phyloP scores from a whole-genome alignment of 768 basidiomycete genomes.

The Leccinum variicolor region DNA sequence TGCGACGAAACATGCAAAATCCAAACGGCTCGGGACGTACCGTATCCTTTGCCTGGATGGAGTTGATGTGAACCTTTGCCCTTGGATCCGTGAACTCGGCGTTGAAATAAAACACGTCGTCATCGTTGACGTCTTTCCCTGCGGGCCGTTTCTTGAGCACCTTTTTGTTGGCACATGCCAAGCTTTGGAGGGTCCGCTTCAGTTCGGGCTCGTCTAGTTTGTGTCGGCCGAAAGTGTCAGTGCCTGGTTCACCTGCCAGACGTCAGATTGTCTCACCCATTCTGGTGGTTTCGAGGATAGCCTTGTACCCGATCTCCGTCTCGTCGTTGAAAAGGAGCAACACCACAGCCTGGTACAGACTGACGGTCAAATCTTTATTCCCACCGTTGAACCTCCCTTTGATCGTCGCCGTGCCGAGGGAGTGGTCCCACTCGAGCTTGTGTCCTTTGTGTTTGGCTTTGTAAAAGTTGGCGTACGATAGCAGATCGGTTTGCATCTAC shows the following conservation, averaged over 20 bases:
- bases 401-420: constrained; percentile 79
- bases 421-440: constrained; percentile 81
- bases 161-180: constrained; percentile 88
- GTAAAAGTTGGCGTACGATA: constrained; percentile 67
- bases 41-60: constrained; percentile 91
- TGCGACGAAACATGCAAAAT: neutral
- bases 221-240: neutral
- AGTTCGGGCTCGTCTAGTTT: constrained; percentile 66
- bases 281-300: constrained; percentile 63
- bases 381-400: constrained; percentile 64
- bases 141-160: constrained; percentile 78
- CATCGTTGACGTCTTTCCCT: constrained; percentile 73
- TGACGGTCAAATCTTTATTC: constrained; percentile 85
- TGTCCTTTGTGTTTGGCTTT: constrained; percentile 72
- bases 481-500: constrained; percentile 74
- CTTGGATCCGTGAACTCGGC: constrained; percentile 75
- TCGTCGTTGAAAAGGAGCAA: constrained; percentile 82
- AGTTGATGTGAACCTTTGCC: constrained; percentile 86
- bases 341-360: constrained; percentile 86
- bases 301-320: constrained; percentile 54
- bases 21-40: constrained; percentile 36
- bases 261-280: constrained; percentile 56
- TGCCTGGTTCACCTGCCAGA: neutral
- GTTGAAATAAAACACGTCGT: constrained; percentile 82
- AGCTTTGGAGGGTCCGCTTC: constrained; percentile 82